Evolutionary conservation across 2,329 filamentous ascomycete genomes (phyloP), one percentile per base, ranked within the genome.

Genomic region (Chaetomium globosum): DNA sequence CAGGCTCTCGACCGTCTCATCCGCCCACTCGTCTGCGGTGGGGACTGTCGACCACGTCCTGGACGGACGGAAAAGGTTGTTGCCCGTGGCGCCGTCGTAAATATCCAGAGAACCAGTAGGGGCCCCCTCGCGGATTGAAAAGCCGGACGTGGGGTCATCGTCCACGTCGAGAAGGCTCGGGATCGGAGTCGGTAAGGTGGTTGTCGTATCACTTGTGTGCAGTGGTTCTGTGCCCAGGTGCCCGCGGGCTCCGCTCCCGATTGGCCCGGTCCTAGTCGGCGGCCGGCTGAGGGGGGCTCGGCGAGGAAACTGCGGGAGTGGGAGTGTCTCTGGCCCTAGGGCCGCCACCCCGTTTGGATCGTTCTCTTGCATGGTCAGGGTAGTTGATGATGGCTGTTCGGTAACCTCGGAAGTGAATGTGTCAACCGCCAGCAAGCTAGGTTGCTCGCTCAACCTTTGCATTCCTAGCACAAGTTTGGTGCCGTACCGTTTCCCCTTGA

Each of bases 1-100:
- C 9, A 65, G 63, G 36, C 67, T 70, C 46, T 63, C 59, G 12
- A 67, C 59, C 2, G 66, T 70, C 57, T 70, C 65, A 46, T 70
- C 69, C 19, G 61, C 61, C 65, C 66, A 67, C 30, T 65, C 63
- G 21, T 67, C 59, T 10, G 46, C 56, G 12, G 65, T 64, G 3
- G 57, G 58, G 8, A 69, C 55, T 2, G 71, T 71, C 4, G 68
- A 69, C 70, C 68, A 71, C 36, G 69, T 69, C 72, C 53, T 79
- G 71, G 52, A 75, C 74, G 67, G 83, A 78, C 75, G 78, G 59
- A 78, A 77, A 0, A 77, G 77, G 8, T 74, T 73, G 23, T 72
- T 73, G 43, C 76, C 72, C 13, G 76, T 74, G 4, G 77, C 71
- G 19, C 76, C 74, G 46, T 73, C 72, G 51, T 53, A 73, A 10